A percentile compares a stretch with the other conserved stretches of the same genome.
phyloP scores from a whole-genome alignment of 2,329 filamentous ascomycete genomes.

The Fusarium chaquense region DNA sequence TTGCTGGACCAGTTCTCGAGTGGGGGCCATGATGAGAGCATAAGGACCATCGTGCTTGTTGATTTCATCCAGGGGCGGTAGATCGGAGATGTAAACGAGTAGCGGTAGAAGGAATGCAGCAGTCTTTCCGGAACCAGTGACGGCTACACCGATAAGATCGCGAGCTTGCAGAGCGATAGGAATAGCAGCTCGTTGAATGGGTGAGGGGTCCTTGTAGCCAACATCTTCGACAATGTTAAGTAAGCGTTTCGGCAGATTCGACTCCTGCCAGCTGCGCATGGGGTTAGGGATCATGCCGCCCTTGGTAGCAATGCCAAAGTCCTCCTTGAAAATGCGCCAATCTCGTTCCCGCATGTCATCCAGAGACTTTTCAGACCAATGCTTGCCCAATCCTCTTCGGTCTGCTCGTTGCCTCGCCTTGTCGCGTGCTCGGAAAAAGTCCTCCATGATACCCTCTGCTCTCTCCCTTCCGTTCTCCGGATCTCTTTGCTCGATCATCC shows the following conservation, averaged over 20 bases:
- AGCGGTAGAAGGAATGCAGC: conserved; percentile 93
- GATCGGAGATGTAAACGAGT: conserved; percentile 91
- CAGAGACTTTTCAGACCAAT: conserved; percentile 94
- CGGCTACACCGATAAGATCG: conserved; percentile 97
- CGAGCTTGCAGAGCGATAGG: conserved; percentile 92
- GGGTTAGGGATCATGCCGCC: conserved; percentile 93
- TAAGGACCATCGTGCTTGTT: conserved; percentile 97
- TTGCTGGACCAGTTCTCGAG: conserved; percentile 96
- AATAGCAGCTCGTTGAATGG: conserved; percentile 94
- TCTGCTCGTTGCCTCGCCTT: conserved; percentile 78
- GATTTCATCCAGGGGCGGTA: conserved; percentile 84
- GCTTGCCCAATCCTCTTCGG: conserved; percentile 84
- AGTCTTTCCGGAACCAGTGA: conserved; percentile 98
- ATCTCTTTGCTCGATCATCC: conserved; percentile 80
- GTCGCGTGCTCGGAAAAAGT: conserved; percentile 72
- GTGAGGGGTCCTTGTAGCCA: conserved; percentile 90
- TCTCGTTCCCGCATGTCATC: conserved; percentile 96
- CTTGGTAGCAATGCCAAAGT: conserved; percentile 96
- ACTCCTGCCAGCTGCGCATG: conserved; percentile 95
- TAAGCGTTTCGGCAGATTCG: conserved; percentile 79
- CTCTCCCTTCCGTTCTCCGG: conserved; percentile 79
- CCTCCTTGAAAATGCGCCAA: conserved; percentile 99
- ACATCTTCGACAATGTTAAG: conserved; percentile 85
- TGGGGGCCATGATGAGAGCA: conserved; percentile 95
- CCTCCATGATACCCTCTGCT: conserved; percentile 84